Conservation (phyloP, 2,329 filamentous ascomycete genomes). For the Diaporthe sp. region DNA sequence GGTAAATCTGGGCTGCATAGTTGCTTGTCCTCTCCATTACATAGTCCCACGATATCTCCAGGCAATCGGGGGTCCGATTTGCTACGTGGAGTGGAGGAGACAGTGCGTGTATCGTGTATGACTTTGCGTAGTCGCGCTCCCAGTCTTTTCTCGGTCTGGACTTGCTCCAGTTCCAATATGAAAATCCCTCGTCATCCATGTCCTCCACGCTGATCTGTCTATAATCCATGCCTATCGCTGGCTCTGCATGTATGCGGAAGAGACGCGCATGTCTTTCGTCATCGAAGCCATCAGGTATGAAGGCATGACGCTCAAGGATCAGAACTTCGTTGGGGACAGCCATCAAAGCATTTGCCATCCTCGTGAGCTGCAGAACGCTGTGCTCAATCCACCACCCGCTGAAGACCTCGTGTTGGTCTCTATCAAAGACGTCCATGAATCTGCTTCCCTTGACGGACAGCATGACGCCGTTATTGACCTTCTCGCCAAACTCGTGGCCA, state of each 20-base stretch:
- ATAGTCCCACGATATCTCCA: constrained; percentile 29
- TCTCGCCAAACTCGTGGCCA: constrained; percentile 10
- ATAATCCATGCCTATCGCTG: not conserved
- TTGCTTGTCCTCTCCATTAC: constrained; percentile 27
- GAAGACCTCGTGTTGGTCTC: constrained; percentile 13
- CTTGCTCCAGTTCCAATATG: constrained; percentile 29
- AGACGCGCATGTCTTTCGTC: constrained; percentile 1
- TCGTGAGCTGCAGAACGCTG: constrained; percentile 10
- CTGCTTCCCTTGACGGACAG: constrained; percentile 2
- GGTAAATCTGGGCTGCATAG: constrained; percentile 14
- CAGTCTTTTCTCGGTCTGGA: not conserved
- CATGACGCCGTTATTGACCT: constrained; percentile 20
- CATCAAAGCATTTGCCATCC: constrained; percentile 7
- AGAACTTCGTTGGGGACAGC: not conserved
- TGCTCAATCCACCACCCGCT: constrained; percentile 19
- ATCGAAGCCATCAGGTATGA: not conserved
- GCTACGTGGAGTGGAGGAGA: constrained; percentile 11
- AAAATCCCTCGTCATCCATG: not conserved
- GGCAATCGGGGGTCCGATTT: constrained; percentile 1
- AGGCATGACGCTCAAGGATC: constrained; percentile 1
- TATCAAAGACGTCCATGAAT: not conserved
- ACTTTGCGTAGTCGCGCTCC: constrained; percentile 26
- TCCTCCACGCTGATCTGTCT: not conserved
- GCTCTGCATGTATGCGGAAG: not conserved
- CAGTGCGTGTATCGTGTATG: constrained; percentile 27